Conservation (phyloP, 768 basidiomycete genomes). For the Tulasnella sp. region DNA sequence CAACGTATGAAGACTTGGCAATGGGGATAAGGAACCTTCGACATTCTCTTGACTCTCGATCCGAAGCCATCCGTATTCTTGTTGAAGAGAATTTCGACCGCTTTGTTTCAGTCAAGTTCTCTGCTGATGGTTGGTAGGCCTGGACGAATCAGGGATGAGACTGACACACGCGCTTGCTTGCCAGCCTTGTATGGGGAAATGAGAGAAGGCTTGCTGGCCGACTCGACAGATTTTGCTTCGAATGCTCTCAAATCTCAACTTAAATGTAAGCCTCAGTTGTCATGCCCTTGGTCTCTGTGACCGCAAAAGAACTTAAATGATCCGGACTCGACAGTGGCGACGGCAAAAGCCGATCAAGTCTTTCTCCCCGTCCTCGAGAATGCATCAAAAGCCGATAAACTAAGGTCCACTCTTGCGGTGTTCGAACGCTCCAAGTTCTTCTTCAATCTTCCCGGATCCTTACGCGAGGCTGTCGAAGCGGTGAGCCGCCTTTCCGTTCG, state of each 20-base stretch:
- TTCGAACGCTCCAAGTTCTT: conserved; percentile 98
- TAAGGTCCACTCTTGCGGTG: conserved; percentile 87
- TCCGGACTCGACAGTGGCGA: conserved; percentile 55
- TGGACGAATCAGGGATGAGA: neutral
- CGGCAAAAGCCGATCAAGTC: conserved; percentile 89
- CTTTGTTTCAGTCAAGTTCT: conserved; percentile 95
- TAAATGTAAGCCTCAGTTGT: conserved; percentile 57
- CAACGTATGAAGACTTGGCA: conserved; percentile 87
- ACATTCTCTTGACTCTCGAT: conserved; percentile 79
- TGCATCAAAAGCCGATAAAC: conserved; percentile 85
- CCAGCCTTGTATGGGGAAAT: conserved; percentile 87
- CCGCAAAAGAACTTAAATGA: neutral
- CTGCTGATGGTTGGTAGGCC: conserved; percentile 71
- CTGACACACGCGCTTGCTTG: neutral
- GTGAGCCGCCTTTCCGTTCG: conserved; percentile 45
- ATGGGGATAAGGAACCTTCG: conserved; percentile 69
- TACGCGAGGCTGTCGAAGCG: conserved; percentile 83
- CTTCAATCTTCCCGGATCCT: conserved; percentile 91
- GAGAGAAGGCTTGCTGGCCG: conserved; percentile 78
- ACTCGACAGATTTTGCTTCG: conserved; percentile 75
- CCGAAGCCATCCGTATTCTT: conserved; percentile 88
- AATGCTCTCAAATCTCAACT: conserved; percentile 76
- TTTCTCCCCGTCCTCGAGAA: conserved; percentile 96
- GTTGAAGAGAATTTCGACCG: conserved; percentile 98
- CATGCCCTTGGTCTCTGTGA: neutral